Evolutionary conservation across 352 stramenopile species (phyloP).

Genomic region (Globisporangium parvum): DNA sequence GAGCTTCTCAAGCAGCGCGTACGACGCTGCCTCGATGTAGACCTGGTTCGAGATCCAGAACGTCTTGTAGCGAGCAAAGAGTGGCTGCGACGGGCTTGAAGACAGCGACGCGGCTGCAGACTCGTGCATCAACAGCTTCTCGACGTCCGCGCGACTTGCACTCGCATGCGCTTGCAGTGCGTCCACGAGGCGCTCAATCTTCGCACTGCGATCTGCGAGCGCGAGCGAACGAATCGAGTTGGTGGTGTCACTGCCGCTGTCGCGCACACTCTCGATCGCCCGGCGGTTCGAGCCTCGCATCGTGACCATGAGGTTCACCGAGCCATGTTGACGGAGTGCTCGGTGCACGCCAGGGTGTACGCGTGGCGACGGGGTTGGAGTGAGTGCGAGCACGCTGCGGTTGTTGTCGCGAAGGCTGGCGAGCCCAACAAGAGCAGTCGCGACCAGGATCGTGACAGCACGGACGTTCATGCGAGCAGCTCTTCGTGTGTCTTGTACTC

Average conservation of each 20-base stretch:
- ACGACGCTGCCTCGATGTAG: constrained; percentile 19
- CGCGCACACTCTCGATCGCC: constrained; percentile 12
- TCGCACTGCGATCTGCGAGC: constrained; percentile 9
- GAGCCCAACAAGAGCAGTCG: no score
- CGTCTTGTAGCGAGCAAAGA: constrained; percentile 15
- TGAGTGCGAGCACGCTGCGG: neutral
- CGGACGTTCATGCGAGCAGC: no score
- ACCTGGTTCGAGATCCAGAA: constrained; percentile 29
- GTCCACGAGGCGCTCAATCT: constrained; percentile 16
- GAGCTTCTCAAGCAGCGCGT: constrained; percentile 20
- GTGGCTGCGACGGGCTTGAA: neutral
- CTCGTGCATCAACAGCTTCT: constrained; percentile 12
- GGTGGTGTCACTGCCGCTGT: constrained; percentile 1
- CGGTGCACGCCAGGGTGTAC: constrained; percentile 19
- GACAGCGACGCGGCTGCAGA: neutral
- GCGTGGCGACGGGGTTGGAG: neutral
- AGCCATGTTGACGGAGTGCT: constrained; percentile 12
- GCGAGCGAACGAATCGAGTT: neutral
- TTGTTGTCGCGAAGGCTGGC: no score
- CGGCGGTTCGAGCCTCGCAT: constrained; percentile 12
- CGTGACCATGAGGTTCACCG: constrained; percentile 19
- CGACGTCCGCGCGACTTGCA: constrained; percentile 2
- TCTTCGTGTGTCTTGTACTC: no score
- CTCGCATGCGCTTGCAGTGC: constrained; percentile 9
- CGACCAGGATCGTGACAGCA: no score